Conservation (phyloP, 208 protist genomes). For the Acanthamoeba sp. region DNA sequence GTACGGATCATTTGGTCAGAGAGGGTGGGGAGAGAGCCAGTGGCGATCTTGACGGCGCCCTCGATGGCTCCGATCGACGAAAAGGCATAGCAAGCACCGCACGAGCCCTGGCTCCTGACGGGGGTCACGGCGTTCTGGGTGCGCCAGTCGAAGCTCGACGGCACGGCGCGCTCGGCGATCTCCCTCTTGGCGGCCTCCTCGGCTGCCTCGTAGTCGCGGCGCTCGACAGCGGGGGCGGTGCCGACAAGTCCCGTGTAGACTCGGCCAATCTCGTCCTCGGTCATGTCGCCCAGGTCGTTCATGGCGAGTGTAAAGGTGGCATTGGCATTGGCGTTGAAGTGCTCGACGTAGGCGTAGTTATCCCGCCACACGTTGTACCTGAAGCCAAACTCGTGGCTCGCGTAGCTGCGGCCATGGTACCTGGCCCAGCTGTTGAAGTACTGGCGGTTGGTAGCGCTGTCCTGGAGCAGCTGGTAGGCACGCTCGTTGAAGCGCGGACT, state of each 20-base stretch:
- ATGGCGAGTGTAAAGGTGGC: conserved; percentile 75
- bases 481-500: conserved; percentile 55
- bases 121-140: conserved; percentile 92
- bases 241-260: conserved; percentile 18
- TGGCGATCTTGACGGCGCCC: conserved; percentile 86
- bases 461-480: not conserved
- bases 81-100: conserved; percentile 98
- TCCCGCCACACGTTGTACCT: conserved; percentile 12
- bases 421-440: conserved; percentile 91
- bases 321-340: conserved; percentile 69
- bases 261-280: conserved; percentile 72
- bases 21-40: conserved; percentile 18
- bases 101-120: conserved; percentile 96
- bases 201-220: not conserved
- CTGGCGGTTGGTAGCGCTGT: conserved; percentile 81
- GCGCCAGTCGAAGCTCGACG: conserved; percentile 91
- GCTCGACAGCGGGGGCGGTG: not conserved
- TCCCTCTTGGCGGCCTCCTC: not conserved
- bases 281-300: conserved; percentile 82
- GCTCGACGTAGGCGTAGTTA: conserved; percentile 42
- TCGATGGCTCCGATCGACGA: conserved; percentile 95
- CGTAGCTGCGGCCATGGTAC: conserved; percentile 61
- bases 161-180: conserved; percentile 92
- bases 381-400: conserved; percentile 38
- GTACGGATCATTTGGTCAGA: conserved; percentile 73